Evolutionary conservation across 768 basidiomycete genomes (phyloP), one percentile per base, ranked within the genome.

Genomic region (Serendipita indica): DNA sequence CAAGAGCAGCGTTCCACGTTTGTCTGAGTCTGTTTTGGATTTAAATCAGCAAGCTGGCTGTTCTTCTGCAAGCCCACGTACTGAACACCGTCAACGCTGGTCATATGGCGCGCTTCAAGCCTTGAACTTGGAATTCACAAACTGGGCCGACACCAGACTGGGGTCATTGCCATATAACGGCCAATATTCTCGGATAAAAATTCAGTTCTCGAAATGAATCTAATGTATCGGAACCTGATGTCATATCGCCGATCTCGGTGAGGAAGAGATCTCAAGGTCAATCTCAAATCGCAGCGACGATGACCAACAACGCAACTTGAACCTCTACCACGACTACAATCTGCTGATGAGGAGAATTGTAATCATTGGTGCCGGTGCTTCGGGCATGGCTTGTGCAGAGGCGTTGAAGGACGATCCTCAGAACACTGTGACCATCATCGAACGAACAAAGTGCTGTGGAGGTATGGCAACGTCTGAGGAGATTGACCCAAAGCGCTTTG

Each of bases 1-100:
- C 77, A 60, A 94, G 75, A 14, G 90, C 82, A 60, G 77, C 72
- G 62, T 82, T 80, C 89, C 90, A 93, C 39, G 86, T 81, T 69
- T 89, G 81, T 65, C 83, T 83, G 63, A 92, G 75, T 63, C 90
- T 91, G 45, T 37, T 39, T 52, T 30, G 54, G 56, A 57, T 27
- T 16, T 20, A 57, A 27, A 27, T 62, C 58, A 60, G 41, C 33
- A 35, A n/a, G 7, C 41, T 3, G 25, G 34, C 14, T 14, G 22
- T 28, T 33, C 20, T 18, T 28, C n/a, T 20, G 3, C 22, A 18
- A 3, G 66, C 7, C 18, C n/a, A 43, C 41, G 7, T 43, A 43
- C 41, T 25, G 41, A n/a, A 43, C 41, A 25, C 41, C 41, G 27
- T 43, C 41, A 43, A 43, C 41, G 41, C 41, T 43, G n/a, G n/a